phyloP scores from a whole-genome alignment of 1,284 basidiomycete genomes.

The Entoloma clypeatum region DNA sequence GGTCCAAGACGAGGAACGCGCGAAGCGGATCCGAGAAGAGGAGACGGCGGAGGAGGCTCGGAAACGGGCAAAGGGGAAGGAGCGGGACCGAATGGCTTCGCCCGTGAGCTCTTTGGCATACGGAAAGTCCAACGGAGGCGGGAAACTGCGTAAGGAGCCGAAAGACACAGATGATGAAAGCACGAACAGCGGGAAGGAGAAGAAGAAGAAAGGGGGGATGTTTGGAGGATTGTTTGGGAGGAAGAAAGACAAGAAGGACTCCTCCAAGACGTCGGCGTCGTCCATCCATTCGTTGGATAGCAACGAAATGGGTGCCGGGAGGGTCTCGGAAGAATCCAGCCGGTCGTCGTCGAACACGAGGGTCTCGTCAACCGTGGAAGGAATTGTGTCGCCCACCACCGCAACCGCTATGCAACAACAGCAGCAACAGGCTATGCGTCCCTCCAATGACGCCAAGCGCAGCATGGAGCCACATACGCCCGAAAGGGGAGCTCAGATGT shows the following conservation, averaged over 20 bases:
- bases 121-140: constrained; percentile 31
- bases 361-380: constrained; percentile 31
- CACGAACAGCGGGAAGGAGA: constrained; percentile 59
- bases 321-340: constrained; percentile 53
- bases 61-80: constrained; percentile 44
- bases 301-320: constrained; percentile 32
- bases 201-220: constrained; percentile 64
- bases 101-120: constrained; percentile 37
- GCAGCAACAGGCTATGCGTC: constrained; percentile 37
- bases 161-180: constrained; percentile 43
- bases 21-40: constrained; percentile 59
- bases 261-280: too few relatives aligned
- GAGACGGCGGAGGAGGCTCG: constrained; percentile 57
- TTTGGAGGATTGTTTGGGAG: constrained; percentile 73
- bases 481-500: constrained; percentile 32
- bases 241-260: constrained; percentile 71
- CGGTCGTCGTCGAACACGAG: constrained; percentile 40
- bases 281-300: constrained; percentile 46
- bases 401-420: constrained; percentile 53
- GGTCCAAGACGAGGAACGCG: constrained; percentile 57
- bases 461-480: constrained; percentile 26
- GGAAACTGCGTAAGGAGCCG: constrained; percentile 65
- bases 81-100: constrained; percentile 36
- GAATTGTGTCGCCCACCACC: constrained; percentile 44
- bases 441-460: constrained; percentile 33